These are phyloP conservation scores for Elsinoe australis DNA, from an alignment of 2,329 filamentous ascomycete genomes.

Conservation along the genomic window DNA sequence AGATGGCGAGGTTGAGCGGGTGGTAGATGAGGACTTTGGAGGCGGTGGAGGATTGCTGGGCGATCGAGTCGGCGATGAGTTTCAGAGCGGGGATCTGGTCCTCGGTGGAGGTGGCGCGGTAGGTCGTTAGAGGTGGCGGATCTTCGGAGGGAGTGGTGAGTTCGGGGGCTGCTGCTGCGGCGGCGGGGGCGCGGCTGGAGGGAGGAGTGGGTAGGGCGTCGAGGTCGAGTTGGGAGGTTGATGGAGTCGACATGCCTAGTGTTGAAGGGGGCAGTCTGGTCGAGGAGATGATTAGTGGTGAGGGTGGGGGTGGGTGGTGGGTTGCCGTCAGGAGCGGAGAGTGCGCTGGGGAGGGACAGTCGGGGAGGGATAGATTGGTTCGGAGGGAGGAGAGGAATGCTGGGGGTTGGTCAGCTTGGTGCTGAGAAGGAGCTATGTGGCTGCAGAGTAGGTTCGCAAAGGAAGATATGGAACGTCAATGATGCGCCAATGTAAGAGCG, in stretches of 20 bases:
- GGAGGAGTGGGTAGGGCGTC: constrained; percentile 21
- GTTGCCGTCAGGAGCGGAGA: constrained; percentile 42
- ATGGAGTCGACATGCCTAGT: constrained; percentile 38
- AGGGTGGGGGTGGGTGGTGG: constrained; percentile 57
- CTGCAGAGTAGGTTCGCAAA: too few species aligned
- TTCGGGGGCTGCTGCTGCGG: constrained; percentile 51
- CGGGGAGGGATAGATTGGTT: constrained; percentile 64
- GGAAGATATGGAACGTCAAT: too few species aligned
- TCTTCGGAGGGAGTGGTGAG: too few species aligned
- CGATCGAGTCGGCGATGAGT: constrained; percentile 72
- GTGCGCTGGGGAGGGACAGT: constrained; percentile 29
- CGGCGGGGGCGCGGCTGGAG: constrained; percentile 24
- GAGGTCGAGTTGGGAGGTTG: constrained; percentile 34
- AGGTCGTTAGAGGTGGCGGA: too few species aligned
- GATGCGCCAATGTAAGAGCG: too few species aligned
- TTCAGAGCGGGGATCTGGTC: constrained; percentile 62
- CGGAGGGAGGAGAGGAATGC: constrained; percentile 78
- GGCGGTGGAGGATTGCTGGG: constrained; percentile 68
- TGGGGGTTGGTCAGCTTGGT: too few species aligned
- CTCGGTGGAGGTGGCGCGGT: constrained; percentile 40
- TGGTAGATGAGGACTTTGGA: constrained; percentile 57
- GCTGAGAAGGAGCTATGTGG: too few species aligned
- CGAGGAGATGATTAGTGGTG: constrained; percentile 54
- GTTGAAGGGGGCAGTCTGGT: constrained; percentile 38
- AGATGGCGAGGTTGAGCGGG: constrained; percentile 39